These are phyloP conservation scores for Puya raimondii DNA, from an alignment of 176 grass and related monocot genomes.

Conservation along the genomic window DNA sequence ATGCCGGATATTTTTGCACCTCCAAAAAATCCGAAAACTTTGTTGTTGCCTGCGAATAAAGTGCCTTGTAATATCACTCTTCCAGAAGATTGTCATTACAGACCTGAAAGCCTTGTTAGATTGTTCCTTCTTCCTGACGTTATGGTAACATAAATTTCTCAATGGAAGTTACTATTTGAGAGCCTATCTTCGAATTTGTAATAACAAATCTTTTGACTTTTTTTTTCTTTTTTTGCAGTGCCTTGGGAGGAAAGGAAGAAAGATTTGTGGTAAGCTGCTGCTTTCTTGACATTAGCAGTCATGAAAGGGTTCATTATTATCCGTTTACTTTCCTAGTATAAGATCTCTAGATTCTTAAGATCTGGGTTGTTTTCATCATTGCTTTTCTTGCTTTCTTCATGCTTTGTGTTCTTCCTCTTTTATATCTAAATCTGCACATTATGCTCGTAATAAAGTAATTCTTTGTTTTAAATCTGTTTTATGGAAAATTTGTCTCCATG, in stretches of 20 bases:
- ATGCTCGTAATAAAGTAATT: too few relatives aligned
- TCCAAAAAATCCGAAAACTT: conserved; percentile 63
- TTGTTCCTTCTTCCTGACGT: conserved; percentile 76
- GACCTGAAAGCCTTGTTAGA: conserved; percentile 83
- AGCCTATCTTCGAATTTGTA: neutral
- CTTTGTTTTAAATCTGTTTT: too few relatives aligned
- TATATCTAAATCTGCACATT: too few relatives aligned
- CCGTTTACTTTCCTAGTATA: conserved; percentile 14
- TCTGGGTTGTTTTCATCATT: neutral
- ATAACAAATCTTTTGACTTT: conserved; percentile 25
- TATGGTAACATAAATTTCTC: conserved; percentile 49
- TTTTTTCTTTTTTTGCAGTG: conserved; percentile 47
- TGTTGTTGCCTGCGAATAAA: conserved; percentile 53
- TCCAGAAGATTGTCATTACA: conserved; percentile 95
- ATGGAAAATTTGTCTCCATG: too few relatives aligned
- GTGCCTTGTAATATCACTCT: conserved; percentile 49
- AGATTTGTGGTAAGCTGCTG: conserved; percentile 39
- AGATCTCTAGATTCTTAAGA: neutral
- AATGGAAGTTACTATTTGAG: conserved; percentile 7
- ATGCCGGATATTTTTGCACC: conserved; percentile 47
- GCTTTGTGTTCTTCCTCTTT: neutral
- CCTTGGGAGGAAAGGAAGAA: conserved; percentile 49
- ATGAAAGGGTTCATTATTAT: conserved; percentile 3
- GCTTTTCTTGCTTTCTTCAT: neutral
- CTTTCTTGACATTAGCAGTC: conserved; percentile 11